Base-by-base conservation (phyloP, 1,139 yeast genomes). In the Sugiyamaella sp. region DNA sequence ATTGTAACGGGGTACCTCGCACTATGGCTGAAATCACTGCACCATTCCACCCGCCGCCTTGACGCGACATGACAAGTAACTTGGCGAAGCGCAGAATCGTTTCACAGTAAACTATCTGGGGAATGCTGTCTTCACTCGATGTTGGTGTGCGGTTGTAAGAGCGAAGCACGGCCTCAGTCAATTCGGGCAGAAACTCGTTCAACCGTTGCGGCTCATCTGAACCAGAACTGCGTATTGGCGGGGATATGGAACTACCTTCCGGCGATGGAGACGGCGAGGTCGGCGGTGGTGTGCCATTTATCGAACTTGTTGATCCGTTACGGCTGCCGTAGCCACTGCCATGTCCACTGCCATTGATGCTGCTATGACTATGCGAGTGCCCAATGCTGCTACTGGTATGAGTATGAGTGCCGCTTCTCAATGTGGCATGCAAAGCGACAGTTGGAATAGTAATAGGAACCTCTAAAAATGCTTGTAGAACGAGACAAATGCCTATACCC, bases 31-130 rank as follows among this genome's bases (percentile, higher is more conserved):
- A 74, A 39, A 81, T 67, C 1, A 79, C 74, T 0, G 67, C 68
- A 0, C 71, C 63, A 41, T 77, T 75, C 60, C 84, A 70, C 3
- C 79, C 83, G 10, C 79, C 76, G 3, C 84, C 83, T 4, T 78
- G 67, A 56, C 78, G 77, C 4, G 84, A 71, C 9, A 77, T 69
- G 1, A 85, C 77, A 78, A 87, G 78, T 52, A 88, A 77, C 56
- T 81, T 82, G 27, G 86, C 72, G 48, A 79, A 79, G 53, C 97
- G 76, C 39, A 90, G 63, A 3, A 86, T 74, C 2, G 86, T 77
- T 60, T 89, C 97, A 43, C 88, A 83, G 60, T 84, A 87, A 0
- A 90, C 91, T 2, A 86, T 71, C 58, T 86, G 93, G 0, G 98
- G 98, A 0, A 86, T 91, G 61, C 81, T 81, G 61, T 91, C 96